Percentiles rank a stretch among this genome's conserved stretches.
phyloP scores from a whole-genome alignment of 306 rosid species.

The Sicyos baderoa region DNA sequence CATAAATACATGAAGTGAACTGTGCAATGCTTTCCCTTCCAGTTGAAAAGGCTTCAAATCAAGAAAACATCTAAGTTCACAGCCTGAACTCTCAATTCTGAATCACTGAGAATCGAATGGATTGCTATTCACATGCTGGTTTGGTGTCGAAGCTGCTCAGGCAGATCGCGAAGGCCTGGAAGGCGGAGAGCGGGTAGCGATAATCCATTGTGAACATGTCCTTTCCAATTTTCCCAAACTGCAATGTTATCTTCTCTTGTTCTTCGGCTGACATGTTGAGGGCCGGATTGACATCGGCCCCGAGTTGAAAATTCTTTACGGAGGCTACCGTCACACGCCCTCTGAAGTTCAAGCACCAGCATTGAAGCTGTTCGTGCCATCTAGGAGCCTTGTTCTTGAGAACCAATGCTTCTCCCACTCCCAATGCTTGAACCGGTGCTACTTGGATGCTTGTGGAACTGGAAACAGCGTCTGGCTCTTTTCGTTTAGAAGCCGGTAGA shows the following conservation, averaged over 20 bases:
- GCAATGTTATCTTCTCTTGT: conserved; percentile 69
- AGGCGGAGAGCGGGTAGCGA: conserved; percentile 77
- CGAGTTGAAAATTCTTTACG: conserved; percentile 83
- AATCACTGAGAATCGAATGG: conserved; percentile 1
- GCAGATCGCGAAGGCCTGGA: conserved; percentile 83
- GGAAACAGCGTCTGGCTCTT: conserved; percentile 29
- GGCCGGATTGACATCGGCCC: conserved; percentile 53
- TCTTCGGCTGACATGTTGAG: conserved; percentile 55
- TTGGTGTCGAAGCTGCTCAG: conserved; percentile 88
- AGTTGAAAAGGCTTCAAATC: not conserved
- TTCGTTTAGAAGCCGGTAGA: conserved; percentile 34
- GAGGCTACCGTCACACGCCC: conserved; percentile 91
- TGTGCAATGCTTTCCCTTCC: not conserved
- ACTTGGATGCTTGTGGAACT: conserved; percentile 29
- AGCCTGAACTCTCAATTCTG: not conserved
- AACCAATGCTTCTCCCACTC: conserved; percentile 38
- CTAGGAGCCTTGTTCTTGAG: conserved; percentile 76
- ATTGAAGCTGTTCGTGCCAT: conserved; percentile 89
- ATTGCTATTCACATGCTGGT: conserved; percentile 70
- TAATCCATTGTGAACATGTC: conserved; percentile 92
- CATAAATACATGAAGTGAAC: not conserved
- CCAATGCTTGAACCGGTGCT: conserved; percentile 29
- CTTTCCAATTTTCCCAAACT: conserved; percentile 81
- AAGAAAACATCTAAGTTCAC: not conserved
- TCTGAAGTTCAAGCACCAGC: conserved; percentile 86